A percentile compares a stretch with the other conserved stretches of the same genome.
These are phyloP conservation scores for Suhomyces tanzawaensis DNA, from an alignment of 805 yeast species.

Conservation along the genomic window DNA sequence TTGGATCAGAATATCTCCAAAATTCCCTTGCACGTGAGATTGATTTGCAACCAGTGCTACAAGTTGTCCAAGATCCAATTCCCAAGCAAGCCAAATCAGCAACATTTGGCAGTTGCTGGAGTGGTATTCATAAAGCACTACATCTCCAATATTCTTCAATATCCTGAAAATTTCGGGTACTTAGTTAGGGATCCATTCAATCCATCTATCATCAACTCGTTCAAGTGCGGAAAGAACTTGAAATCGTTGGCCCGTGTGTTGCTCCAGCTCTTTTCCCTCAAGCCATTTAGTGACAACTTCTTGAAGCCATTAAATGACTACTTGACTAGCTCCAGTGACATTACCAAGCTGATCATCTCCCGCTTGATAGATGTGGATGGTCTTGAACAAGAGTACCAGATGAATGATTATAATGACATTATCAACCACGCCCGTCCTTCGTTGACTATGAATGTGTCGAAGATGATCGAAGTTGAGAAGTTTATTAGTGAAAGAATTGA, in stretches of 20 bases:
- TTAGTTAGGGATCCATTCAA: conserved; percentile 27
- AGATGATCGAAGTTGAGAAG: conserved; percentile 46
- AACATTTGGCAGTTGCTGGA: conserved; percentile 66
- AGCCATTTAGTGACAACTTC: conserved; percentile 67
- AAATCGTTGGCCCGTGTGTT: conserved; percentile 55
- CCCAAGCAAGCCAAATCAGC: conserved; percentile 59
- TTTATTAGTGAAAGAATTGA: conserved; percentile 43
- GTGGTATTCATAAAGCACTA: conserved; percentile 57
- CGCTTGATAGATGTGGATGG: conserved; percentile 53
- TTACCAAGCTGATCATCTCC: conserved; percentile 44
- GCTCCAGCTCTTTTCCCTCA: conserved; percentile 64
- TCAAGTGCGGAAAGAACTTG: conserved; percentile 47
- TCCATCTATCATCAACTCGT: conserved; percentile 14
- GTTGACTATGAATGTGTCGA: conserved; percentile 43
- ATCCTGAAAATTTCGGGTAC: conserved; percentile 60
- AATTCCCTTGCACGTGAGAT: conserved; percentile 36
- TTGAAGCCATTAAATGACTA: conserved; percentile 80
- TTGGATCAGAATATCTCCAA: conserved; percentile 43
- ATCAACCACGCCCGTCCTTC: conserved; percentile 46
- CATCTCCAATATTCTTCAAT: conserved; percentile 42
- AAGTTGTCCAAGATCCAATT: conserved; percentile 43
- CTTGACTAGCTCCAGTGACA: conserved; percentile 49
- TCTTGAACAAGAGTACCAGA: conserved; percentile 57
- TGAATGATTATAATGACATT: conserved; percentile 69
- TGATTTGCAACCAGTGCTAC: conserved; percentile 35